Conservation (phyloP, 129 eudicot genomes). For the Logfia minima region DNA sequence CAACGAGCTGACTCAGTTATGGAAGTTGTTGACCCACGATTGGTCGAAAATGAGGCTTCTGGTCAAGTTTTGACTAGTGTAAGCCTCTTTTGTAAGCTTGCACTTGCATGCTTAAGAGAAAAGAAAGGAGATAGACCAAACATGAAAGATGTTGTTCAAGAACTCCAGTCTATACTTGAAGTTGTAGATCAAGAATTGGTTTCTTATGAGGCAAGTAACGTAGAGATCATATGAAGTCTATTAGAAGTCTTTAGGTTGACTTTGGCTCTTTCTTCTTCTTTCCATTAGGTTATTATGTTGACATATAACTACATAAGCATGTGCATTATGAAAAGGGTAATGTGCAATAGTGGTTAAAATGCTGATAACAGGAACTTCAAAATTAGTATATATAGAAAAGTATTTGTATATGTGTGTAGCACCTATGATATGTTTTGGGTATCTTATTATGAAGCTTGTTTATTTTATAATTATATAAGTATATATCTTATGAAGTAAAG, state of each 20-base stretch:
- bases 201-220: constrained; percentile 8
- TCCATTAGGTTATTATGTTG: not conserved
- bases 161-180: constrained; percentile 43
- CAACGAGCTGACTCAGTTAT: constrained; percentile 40
- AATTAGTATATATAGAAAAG: no score
- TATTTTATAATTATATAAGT: no score
- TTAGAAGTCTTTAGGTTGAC: constrained; percentile 4
- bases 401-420: no score
- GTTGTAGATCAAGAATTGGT: constrained; percentile 32
- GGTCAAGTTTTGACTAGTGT: constrained; percentile 30
- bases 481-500: no score
- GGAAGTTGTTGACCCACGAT: constrained; percentile 46
- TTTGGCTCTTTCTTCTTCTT: not conserved
- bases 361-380: no score
- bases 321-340: no score
- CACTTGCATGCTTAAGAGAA: constrained; percentile 58
- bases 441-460: no score
- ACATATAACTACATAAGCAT: no score
- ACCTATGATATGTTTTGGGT: no score
- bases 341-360: no score
- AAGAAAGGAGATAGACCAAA: constrained; percentile 61
- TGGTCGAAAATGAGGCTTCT: constrained; percentile 38
- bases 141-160: constrained; percentile 60
- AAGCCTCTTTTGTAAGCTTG: constrained; percentile 41
- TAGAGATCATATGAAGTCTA: constrained; percentile 20